These are phyloP conservation scores for Microbotryum silenes-acaulis DNA, from an alignment of 1,284 basidiomycete genomes.

Conservation along the genomic window DNA sequence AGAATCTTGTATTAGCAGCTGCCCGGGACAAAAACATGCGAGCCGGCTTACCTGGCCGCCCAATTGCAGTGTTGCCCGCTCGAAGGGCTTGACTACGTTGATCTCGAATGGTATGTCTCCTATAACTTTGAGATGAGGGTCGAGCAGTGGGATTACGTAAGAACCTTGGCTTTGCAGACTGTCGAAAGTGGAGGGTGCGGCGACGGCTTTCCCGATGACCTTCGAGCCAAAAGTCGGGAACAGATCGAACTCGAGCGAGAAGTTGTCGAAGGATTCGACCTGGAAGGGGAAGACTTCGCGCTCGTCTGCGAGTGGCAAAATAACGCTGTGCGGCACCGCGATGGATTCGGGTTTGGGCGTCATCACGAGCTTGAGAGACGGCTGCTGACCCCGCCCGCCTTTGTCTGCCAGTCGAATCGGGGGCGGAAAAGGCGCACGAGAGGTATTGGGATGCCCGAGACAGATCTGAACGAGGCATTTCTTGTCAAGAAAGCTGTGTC, in stretches of 20 bases:
- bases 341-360: constrained; percentile 64
- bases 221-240: constrained; percentile 99
- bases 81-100: constrained; percentile 81
- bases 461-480: constrained; percentile 79
- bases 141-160: constrained; percentile 76
- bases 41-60: constrained; percentile 62
- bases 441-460: constrained; percentile 56
- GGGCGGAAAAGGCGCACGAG: constrained; percentile 23
- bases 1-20: not conserved
- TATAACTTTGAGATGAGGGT: constrained; percentile 85
- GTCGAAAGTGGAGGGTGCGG: constrained; percentile 66
- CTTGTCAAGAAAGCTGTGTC: constrained; percentile 76
- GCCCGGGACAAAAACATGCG: not conserved
- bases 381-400: constrained; percentile 39
- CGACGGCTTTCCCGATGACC: constrained; percentile 87
- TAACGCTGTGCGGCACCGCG: constrained; percentile 77
- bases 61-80: constrained; percentile 88
- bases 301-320: constrained; percentile 72
- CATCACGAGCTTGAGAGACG: constrained; percentile 92
- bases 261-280: constrained; percentile 60
- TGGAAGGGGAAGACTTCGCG: constrained; percentile 86
- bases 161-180: constrained; percentile 46
- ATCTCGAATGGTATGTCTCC: constrained; percentile 91
- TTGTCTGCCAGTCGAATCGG: constrained; percentile 46
- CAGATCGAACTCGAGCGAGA: constrained; percentile 85